These are phyloP conservation scores for Dictyostelium gargantuum DNA, from an alignment of 208 protist genomes.

Conservation along the genomic window DNA sequence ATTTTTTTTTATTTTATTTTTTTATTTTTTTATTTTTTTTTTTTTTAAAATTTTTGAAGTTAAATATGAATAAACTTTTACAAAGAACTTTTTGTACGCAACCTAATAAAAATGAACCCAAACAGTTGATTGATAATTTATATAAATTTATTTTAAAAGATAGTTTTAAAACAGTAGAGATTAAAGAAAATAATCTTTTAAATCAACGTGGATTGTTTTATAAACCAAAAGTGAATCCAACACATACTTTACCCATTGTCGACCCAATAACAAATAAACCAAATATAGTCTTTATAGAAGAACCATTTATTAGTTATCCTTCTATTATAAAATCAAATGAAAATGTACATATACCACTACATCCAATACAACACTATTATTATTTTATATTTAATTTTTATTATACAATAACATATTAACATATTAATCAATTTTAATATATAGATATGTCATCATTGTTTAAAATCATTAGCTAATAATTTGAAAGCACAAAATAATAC, in stretches of 20 bases:
- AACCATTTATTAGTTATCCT: conserved; percentile 30
- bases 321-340: conserved; percentile 5
- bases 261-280: background rate
- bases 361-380: too few relatives aligned
- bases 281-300: background rate
- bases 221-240: background rate
- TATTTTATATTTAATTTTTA: too few relatives aligned
- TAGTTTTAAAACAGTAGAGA: background rate
- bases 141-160: background rate
- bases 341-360: background rate
- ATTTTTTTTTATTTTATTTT: background rate
- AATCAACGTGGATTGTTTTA: background rate
- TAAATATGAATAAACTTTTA: background rate
- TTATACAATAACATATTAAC: too few relatives aligned
- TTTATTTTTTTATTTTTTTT: background rate
- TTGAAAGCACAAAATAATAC: background rate
- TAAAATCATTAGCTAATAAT: conserved; percentile 9
- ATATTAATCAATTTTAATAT: background rate
- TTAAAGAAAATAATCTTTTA: background rate
- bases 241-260: background rate
- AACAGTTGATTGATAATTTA: background rate
- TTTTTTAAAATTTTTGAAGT: background rate
- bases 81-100: background rate
- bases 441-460: conserved; percentile 38
- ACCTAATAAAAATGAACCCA: background rate